These are phyloP conservation scores for Bromus sterilis DNA, from an alignment of 176 grass and related monocot genomes.

Conservation along the genomic window DNA sequence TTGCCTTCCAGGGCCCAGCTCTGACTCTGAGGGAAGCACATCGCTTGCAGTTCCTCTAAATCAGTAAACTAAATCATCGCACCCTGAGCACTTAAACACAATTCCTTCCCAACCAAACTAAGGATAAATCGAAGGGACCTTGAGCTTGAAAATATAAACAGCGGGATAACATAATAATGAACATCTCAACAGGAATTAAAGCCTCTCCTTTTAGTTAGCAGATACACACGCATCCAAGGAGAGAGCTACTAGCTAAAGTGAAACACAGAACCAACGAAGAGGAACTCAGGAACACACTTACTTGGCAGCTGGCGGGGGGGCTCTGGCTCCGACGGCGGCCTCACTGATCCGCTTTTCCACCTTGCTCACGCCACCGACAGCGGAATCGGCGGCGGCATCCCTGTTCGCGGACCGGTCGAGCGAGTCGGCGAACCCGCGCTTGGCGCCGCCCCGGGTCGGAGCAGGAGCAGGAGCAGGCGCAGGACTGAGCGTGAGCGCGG, in stretches of 20 bases:
- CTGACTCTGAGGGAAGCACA: too few relatives aligned
- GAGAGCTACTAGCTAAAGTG: not conserved
- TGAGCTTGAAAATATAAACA: too few relatives aligned
- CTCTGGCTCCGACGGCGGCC: slow-evolving; percentile 1
- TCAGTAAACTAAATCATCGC: too few relatives aligned
- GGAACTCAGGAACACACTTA: slow-evolving; percentile 4
- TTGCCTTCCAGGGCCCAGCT: too few relatives aligned
- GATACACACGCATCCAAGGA: not conserved
- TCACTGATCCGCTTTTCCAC: not conserved
- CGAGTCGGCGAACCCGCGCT: slow-evolving; percentile 34
- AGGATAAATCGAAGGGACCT: too few relatives aligned
- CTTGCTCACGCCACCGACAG: not conserved
- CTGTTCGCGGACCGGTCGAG: not conserved
- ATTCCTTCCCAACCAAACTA: too few relatives aligned
- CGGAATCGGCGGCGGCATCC: too few relatives aligned
- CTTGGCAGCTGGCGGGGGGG: slow-evolving; percentile 34
- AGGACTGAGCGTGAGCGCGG: slow-evolving; percentile 31
- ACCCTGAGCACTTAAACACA: too few relatives aligned
- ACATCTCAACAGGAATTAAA: too few relatives aligned
- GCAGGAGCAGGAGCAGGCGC: slow-evolving; percentile 4
- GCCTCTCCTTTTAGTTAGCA: too few relatives aligned
- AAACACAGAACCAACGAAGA: not conserved
- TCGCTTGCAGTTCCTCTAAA: too few relatives aligned
- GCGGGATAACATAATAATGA: too few relatives aligned
- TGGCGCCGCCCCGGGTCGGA: slow-evolving; percentile 14